Evolutionary conservation across 441 rosid species (phyloP).

Genomic region (Viola pubescens): DNA sequence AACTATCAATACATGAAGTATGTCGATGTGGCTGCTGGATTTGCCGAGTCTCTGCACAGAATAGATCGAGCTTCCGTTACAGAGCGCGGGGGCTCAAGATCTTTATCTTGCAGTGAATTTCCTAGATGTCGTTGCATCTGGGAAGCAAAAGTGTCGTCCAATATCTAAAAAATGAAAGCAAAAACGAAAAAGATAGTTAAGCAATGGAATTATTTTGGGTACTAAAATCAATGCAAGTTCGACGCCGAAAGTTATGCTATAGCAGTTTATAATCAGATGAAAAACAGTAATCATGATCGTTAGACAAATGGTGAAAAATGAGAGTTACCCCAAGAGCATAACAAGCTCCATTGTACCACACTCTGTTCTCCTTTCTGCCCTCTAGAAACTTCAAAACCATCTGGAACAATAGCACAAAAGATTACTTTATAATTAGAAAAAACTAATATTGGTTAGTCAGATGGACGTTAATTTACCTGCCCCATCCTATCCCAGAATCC

Average conservation of each 20-base stretch:
- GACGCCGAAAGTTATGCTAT: neutral
- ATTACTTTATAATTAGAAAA: neutral
- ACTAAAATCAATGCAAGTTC: neutral
- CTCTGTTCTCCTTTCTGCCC: conserved; percentile 87
- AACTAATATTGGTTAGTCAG: neutral
- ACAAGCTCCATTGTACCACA: conserved; percentile 87
- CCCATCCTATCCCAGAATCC: conserved; percentile 98
- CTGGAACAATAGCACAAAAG: conserved; percentile 18
- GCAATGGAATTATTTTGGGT: neutral
- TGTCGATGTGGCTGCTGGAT: conserved; percentile 51
- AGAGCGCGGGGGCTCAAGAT: conserved; percentile 82
- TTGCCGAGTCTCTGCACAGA: conserved; percentile 75
- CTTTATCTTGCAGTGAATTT: conserved; percentile 78
- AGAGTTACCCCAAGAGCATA: conserved; percentile 76
- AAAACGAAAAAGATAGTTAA: neutral
- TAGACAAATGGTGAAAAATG: neutral
- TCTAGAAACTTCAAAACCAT: conserved; percentile 88
- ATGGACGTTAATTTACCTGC: conserved; percentile 38
- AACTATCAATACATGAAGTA: conserved; percentile 28
- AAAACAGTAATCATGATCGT: no score
- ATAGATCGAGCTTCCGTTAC: conserved; percentile 92
- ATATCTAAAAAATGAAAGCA: conserved; percentile 36
- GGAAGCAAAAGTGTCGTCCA: conserved; percentile 90
- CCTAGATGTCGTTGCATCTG: conserved; percentile 85
- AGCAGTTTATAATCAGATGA: no score